A percentile compares a stretch with the other conserved stretches of the same genome.
phyloP scores from a whole-genome alignment of 306 rosid species.

The Astragalus glycyphyllos region DNA sequence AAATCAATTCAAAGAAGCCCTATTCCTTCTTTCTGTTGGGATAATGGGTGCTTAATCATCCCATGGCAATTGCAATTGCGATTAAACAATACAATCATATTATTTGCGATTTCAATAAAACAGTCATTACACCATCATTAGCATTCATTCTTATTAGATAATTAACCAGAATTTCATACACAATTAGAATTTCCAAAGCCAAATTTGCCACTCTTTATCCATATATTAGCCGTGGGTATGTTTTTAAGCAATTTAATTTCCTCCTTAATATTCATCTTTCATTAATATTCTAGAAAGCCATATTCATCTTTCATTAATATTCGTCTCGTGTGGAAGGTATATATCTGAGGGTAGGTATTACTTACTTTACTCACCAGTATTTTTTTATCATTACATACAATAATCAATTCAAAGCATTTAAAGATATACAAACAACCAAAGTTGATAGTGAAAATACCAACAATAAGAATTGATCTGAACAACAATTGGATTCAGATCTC shows the following conservation, averaged over 20 bases:
- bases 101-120: constrained; percentile 33
- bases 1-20: constrained; percentile 38
- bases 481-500: too few species aligned
- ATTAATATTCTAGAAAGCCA: constrained; percentile 39
- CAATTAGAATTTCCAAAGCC: neutral
- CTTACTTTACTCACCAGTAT: too few species aligned
- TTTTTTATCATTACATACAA: too few species aligned
- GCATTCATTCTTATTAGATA: constrained; percentile 32
- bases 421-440: too few species aligned
- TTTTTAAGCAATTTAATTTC: too few species aligned
- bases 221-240: too few species aligned
- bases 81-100: constrained; percentile 28
- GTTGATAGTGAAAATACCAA: too few species aligned
- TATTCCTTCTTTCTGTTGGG: constrained; percentile 15
- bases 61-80: constrained; percentile 22
- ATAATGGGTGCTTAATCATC: constrained; percentile 36
- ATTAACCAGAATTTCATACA: constrained; percentile 10
- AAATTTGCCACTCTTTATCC: constrained; percentile 10
- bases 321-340: neutral
- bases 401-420: too few species aligned
- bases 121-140: constrained; percentile 41
- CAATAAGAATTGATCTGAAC: too few species aligned
- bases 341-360: too few species aligned
- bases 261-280: constrained; percentile 27
- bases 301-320: constrained; percentile 32